Conservation (phyloP, 1,139 yeast genomes). For the Hyphopichia burtonii region DNA sequence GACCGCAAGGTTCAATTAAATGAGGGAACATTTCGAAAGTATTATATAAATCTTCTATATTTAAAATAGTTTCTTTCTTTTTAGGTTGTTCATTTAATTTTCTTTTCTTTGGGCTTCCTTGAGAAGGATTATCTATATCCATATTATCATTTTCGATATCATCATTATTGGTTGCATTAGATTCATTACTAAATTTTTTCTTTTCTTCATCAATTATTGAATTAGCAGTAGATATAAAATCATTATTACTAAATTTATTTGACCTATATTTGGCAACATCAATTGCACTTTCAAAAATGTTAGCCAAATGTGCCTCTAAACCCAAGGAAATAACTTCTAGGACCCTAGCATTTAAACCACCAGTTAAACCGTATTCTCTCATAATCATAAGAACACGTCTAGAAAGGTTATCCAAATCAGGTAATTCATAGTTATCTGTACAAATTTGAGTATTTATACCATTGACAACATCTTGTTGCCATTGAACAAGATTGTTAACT, state of each 20-base stretch:
- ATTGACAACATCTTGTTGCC: constrained; percentile 92
- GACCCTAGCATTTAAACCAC: constrained; percentile 69
- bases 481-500: constrained; percentile 63
- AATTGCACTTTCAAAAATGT: constrained; percentile 70
- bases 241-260: constrained; percentile 50
- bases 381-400: constrained; percentile 79
- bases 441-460: constrained; percentile 86
- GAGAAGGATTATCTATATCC: constrained; percentile 6
- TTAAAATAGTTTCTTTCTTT: constrained; percentile 41
- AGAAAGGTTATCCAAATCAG: constrained; percentile 71
- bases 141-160: constrained; percentile 6
- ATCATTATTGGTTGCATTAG: constrained; percentile 14
- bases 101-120: constrained; percentile 14
- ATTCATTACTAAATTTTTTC: constrained; percentile 10
- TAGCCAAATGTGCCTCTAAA: constrained; percentile 73
- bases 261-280: constrained; percentile 67
- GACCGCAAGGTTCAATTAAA: constrained; percentile 66
- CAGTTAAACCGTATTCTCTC: constrained; percentile 89
- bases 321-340: constrained; percentile 79
- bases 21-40: constrained; percentile 66
- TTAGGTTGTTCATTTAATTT: constrained; percentile 20
- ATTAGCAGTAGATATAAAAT: constrained; percentile 20
- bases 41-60: constrained; percentile 65
- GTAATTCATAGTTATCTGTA: constrained; percentile 76
- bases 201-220: constrained; percentile 18